phyloP scores from a whole-genome alignment of 2,329 filamentous ascomycete species.

The Colletotrichum sp. region DNA sequence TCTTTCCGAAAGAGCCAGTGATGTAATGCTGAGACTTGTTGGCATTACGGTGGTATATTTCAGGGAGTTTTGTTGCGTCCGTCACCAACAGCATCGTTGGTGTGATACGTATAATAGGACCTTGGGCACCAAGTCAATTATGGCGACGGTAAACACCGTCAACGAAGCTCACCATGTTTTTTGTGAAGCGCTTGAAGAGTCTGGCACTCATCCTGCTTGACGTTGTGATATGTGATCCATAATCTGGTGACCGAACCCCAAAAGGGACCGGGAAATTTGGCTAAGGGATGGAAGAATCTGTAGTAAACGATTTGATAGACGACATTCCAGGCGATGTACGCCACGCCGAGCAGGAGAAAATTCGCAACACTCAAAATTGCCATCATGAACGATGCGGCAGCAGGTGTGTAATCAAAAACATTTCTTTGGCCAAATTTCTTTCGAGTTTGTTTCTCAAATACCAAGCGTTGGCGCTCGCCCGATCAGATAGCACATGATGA shows the following conservation, averaged over 20 bases:
- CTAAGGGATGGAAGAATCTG: constrained; percentile 58
- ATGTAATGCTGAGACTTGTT: constrained; percentile 66
- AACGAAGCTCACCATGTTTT: constrained; percentile 48
- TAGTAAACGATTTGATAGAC: constrained; percentile 54
- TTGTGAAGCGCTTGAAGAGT: constrained; percentile 46
- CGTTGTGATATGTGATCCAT: constrained; percentile 58
- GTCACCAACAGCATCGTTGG: constrained; percentile 58
- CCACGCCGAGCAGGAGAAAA: constrained; percentile 37
- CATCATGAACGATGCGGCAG: constrained; percentile 25
- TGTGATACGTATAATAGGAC: constrained; percentile 57
- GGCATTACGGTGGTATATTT: constrained; percentile 59
- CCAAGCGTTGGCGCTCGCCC: not conserved
- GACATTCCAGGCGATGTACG: constrained; percentile 28
- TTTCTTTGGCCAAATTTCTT: not conserved
- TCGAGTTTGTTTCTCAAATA: not conserved
- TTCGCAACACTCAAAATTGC: constrained; percentile 39
- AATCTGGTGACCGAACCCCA: constrained; percentile 58
- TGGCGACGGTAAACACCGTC: not conserved
- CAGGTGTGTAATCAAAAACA: not conserved
- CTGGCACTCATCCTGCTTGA: constrained; percentile 49
- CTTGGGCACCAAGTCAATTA: constrained; percentile 29
- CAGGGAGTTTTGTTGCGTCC: constrained; percentile 58
- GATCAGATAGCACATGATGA: not conserved
- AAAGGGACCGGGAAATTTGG: constrained; percentile 58
- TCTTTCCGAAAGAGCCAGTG: constrained; percentile 60